Base-by-base conservation (phyloP, 2,329 filamentous ascomycete species). In the Colletotrichum sp. region DNA sequence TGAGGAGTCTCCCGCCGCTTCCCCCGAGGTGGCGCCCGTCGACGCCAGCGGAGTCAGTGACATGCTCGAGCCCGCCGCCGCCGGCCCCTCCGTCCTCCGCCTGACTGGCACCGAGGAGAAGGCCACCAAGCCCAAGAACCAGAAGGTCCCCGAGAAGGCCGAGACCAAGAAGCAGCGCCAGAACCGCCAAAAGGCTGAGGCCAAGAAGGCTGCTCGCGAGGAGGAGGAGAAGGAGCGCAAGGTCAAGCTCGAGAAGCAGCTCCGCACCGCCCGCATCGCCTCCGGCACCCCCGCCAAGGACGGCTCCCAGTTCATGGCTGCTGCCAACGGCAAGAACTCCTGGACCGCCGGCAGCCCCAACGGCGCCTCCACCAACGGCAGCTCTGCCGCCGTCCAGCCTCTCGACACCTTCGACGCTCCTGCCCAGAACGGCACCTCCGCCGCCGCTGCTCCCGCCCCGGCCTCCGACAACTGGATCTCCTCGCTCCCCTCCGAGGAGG, bases 81-180 rank as follows among this genome's bases (percentile, higher is more conserved):
- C 92, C 52, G 94, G 92, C 70, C 94, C 95, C 28, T 93, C 93
- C 1, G 92, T 98, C 64, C 89, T 98, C 77, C 95, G 95, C 77
- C 89, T 99, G 78, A 97, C 94, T 71, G 92, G 93, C 77, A 83
- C 91, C 85, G 81, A 90, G 86, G 83, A 92, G 89, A 86, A 90
- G 82, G 91, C 93, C 86, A 88, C 91, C 77, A 93, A 93, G 85
- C 87, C 89, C 78, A 92, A 92, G 86, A 88, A 90, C 80, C 86
- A 89, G 79, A 92, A 93, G 87, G 87, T 89, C 55, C 89, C 91
- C 78, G 92, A 95, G 84, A 90, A 91, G 65, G 91, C 90, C 21
- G 95, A 98, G 89, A 94, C 94, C 24, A 98, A 98, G 93, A 98
- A 98, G 89, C 95, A 98, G 88, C 93, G 96, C 76, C 96, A 98